A percentile compares a stretch with the other conserved stretches of the same genome.
Conservation (phyloP, 2,329 filamentous ascomycete species). For the Monilinia polystroma region DNA sequence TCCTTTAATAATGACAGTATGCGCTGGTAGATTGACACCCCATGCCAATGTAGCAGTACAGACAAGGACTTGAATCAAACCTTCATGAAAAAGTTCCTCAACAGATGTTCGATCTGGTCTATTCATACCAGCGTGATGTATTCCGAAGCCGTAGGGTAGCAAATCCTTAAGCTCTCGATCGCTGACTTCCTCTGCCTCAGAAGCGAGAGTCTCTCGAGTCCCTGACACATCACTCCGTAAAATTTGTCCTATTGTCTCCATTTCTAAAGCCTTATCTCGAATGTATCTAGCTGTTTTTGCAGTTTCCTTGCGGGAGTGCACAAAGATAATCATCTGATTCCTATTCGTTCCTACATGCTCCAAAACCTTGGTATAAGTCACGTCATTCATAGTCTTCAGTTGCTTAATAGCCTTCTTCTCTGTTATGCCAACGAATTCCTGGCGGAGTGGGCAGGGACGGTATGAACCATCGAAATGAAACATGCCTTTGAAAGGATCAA, state of each 20-base stretch:
- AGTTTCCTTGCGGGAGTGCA: slow-evolving; percentile 97
- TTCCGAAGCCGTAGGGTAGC: slow-evolving; percentile 93
- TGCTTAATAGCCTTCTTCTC: slow-evolving; percentile 99
- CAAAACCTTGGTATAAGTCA: slow-evolving; percentile 95
- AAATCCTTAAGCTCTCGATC: slow-evolving; percentile 91
- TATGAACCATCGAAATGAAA: slow-evolving; percentile 97
- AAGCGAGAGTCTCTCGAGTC: slow-evolving; percentile 80
- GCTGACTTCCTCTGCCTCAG: slow-evolving; percentile 77
- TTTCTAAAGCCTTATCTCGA: slow-evolving; percentile 92
- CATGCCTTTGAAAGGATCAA: slow-evolving; percentile 78
- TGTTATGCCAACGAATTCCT: slow-evolving; percentile 96
- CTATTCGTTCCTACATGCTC: slow-evolving; percentile 91
- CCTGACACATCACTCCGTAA: slow-evolving; percentile 82
- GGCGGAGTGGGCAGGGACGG: slow-evolving; percentile 88
- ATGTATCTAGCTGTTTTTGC: slow-evolving; percentile 97
- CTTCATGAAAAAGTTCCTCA: slow-evolving; percentile 89
- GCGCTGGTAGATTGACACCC: slow-evolving; percentile 97
- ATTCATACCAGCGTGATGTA: slow-evolving; percentile 97
- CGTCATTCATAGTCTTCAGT: slow-evolving; percentile 98
- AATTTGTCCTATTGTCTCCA: slow-evolving; percentile 96
- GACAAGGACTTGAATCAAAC: slow-evolving; percentile 89
- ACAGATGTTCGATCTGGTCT: slow-evolving; percentile 92
- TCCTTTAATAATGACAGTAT: slow-evolving; percentile 98
- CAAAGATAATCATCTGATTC: slow-evolving; percentile 99
- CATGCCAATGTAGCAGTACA: slow-evolving; percentile 98